Conservation (phyloP, 495 filamentous ascomycete genomes). For the Xylaria curta region DNA sequence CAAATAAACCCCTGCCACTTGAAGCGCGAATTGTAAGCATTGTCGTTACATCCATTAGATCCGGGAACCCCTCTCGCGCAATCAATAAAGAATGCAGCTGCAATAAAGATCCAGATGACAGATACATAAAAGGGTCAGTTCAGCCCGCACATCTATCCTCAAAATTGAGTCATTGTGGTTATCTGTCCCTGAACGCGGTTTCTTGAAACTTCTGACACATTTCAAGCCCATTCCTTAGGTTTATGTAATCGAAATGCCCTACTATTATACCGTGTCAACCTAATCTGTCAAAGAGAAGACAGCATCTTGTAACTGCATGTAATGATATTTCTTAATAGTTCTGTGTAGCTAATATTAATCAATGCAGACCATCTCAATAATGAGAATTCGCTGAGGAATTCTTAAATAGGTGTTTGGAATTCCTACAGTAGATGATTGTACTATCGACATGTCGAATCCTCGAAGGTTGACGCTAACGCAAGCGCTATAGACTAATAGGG, state of each 20-base stretch:
- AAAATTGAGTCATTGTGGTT: not conserved
- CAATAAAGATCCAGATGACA: not conserved
- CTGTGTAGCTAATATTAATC: not conserved
- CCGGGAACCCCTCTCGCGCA: not conserved
- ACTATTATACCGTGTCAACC: too few relatives aligned
- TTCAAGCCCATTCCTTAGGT: not conserved
- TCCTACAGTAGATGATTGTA: not conserved
- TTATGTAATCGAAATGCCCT: too few relatives aligned
- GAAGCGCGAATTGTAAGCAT: not conserved
- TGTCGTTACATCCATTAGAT: not conserved
- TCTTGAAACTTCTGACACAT: not conserved
- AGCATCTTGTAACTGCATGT: not conserved
- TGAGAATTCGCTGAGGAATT: not conserved
- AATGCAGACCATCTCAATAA: not conserved
- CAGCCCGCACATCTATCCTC: not conserved
- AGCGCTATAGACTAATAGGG: slow-evolving; percentile 1
- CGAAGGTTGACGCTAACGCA: slow-evolving; percentile 2
- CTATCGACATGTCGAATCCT: not conserved
- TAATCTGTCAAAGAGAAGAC: not conserved
- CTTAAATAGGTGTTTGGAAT: not conserved
- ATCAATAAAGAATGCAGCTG: not conserved
- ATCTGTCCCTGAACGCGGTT: not conserved
- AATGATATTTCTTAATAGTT: not conserved
- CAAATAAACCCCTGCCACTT: not conserved
- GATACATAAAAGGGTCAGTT: not conserved